These are phyloP conservation scores for Dendrocalamus latiflorus DNA, from an alignment of 202 grass and related monocot genomes.

Conservation along the genomic window DNA sequence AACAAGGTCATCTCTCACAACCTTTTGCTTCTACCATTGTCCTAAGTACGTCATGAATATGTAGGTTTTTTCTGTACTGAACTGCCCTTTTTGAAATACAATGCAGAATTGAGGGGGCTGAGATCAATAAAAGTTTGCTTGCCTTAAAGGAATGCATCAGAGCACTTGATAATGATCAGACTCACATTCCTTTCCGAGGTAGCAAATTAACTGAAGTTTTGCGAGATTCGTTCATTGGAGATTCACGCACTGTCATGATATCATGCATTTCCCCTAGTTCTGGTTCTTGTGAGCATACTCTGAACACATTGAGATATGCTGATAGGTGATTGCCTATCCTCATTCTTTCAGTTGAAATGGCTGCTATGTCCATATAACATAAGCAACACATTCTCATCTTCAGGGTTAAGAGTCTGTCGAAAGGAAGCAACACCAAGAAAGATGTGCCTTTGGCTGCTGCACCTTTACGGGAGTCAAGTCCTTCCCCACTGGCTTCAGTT, in stretches of 20 bases:
- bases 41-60: background rate
- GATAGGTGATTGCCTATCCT: conserved; percentile 64
- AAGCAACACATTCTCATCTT: conserved; percentile 3
- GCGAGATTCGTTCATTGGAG: conserved; percentile 89
- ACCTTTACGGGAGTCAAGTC: conserved; percentile 57
- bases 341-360: conserved; percentile 11
- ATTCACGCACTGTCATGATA: conserved; percentile 98
- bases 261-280: conserved; percentile 98
- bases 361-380: conserved; percentile 11
- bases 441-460: conserved; percentile 38
- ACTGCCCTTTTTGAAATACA: conserved; percentile 1
- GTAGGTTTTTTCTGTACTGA: conserved; percentile 9
- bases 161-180: conserved; percentile 95
- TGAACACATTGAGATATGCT: conserved; percentile 98
- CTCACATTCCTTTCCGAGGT: conserved; percentile 96
- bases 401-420: conserved; percentile 97
- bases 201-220: conserved; percentile 98
- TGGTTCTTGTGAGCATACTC: conserved; percentile 95
- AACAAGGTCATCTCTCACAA: conserved; percentile 56
- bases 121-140: conserved; percentile 99
- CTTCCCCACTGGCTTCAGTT: conserved; percentile 48
- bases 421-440: conserved; percentile 74
- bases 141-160: conserved; percentile 97
- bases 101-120: conserved; percentile 96
- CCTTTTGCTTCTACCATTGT: background rate